phyloP scores from a whole-genome alignment of 2,329 filamentous ascomycete genomes.

The Cladosporium velox region DNA sequence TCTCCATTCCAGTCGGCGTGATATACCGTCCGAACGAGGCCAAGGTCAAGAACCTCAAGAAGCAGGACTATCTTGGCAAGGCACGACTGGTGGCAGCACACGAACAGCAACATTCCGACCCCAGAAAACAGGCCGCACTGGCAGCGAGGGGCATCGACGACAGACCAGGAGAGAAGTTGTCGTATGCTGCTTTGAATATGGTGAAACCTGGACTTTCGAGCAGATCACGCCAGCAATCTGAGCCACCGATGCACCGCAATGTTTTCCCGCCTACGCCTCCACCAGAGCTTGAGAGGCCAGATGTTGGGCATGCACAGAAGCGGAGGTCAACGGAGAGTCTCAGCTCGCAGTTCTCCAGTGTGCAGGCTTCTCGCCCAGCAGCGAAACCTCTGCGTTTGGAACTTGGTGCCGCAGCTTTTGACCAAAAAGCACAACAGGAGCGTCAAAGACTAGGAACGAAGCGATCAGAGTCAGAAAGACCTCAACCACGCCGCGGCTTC shows the following conservation, averaged over 20 bases:
- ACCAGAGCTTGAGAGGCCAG: slow-evolving; percentile 70
- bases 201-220: slow-evolving; percentile 83
- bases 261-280: slow-evolving; percentile 98
- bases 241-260: slow-evolving; percentile 75
- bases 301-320: slow-evolving; percentile 29
- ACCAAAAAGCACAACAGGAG: slow-evolving; percentile 44
- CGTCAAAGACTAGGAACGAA: slow-evolving; percentile 41
- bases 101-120: slow-evolving; percentile 31
- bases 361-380: slow-evolving; percentile 45
- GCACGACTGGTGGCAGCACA: slow-evolving; percentile 83
- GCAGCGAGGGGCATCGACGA: slow-evolving; percentile 68
- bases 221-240: slow-evolving; percentile 76
- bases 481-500: slow-evolving; percentile 27
- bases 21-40: slow-evolving; percentile 95
- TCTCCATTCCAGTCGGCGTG: slow-evolving; percentile 94
- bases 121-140: slow-evolving; percentile 36
- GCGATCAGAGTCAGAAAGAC: slow-evolving; percentile 45
- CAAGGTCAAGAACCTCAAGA: slow-evolving; percentile 97
- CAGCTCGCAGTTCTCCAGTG: slow-evolving; percentile 43
- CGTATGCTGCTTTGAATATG: slow-evolving; percentile 88
- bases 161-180: slow-evolving; percentile 78
- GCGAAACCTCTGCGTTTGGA: slow-evolving; percentile 51
- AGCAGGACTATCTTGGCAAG: slow-evolving; percentile 96
- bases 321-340: slow-evolving; percentile 46
- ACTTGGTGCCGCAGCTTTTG: slow-evolving; percentile 52